phyloP scores from a whole-genome alignment of 108 stramenopile genomes.

The Asterionellopsis glacialis region DNA sequence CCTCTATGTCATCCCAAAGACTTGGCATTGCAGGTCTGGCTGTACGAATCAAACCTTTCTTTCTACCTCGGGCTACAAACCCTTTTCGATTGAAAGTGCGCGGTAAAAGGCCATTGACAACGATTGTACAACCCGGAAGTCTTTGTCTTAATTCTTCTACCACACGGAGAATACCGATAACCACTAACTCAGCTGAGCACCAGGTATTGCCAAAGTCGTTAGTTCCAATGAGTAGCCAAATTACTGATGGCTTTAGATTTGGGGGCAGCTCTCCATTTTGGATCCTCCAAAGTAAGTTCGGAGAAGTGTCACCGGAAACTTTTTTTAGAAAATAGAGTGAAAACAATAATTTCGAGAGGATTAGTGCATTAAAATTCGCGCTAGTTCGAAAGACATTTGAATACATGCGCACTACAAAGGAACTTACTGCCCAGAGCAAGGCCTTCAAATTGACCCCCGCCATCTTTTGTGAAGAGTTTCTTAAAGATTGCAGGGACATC shows the following conservation, averaged over 20 bases:
- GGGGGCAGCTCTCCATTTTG: constrained; percentile 67
- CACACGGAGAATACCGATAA: constrained; percentile 55
- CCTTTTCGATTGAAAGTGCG: constrained; percentile 8
- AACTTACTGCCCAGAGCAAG: constrained; percentile 43
- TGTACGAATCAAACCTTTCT: background rate
- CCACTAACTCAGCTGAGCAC: constrained; percentile 68
- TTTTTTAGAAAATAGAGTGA: too few relatives aligned
- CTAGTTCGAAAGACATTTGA: too few relatives aligned
- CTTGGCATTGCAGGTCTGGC: background rate
- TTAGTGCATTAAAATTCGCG: too few relatives aligned
- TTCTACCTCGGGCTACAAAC: background rate
- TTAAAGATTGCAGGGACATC: constrained; percentile 27
- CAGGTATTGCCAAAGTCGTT: constrained; percentile 45
- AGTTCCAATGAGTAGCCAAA: constrained; percentile 52
- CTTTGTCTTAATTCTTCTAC: constrained; percentile 49
- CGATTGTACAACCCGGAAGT: constrained; percentile 44
- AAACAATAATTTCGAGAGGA: background rate
- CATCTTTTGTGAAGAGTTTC: constrained; percentile 39
- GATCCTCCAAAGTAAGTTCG: constrained; percentile 72
- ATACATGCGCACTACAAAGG: too few relatives aligned
- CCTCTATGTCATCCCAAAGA: constrained; percentile 32
- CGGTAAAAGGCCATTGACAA: constrained; percentile 61
- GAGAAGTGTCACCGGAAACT: constrained; percentile 56
- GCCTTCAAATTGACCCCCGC: constrained; percentile 48
- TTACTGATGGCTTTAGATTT: constrained; percentile 26